These are phyloP conservation scores for Cyberlindnera mrakii DNA, from an alignment of 805 yeast species.

Conservation along the genomic window DNA sequence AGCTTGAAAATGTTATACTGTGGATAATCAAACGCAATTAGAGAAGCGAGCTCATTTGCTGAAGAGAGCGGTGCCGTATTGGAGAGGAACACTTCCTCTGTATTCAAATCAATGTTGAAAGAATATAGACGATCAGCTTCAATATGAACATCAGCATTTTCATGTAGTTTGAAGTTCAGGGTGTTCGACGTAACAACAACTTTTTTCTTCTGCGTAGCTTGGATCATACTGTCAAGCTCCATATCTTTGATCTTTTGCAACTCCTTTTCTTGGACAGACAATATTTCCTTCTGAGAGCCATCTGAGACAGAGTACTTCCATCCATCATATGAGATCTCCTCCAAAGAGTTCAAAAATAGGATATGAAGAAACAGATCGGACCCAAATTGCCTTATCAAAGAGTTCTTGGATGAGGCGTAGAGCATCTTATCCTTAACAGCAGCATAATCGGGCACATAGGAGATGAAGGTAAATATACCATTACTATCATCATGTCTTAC, in stretches of 20 bases:
- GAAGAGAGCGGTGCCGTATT: conserved; percentile 16
- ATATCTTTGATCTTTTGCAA: conserved; percentile 38
- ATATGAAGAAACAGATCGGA: conserved; percentile 32
- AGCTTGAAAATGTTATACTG: conserved; percentile 53
- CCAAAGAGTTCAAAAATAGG: conserved; percentile 27
- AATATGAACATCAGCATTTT: conserved; percentile 25
- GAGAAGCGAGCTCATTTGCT: conserved; percentile 25
- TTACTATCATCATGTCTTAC: conserved; percentile 29
- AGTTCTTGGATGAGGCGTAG: conserved; percentile 84
- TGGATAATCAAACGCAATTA: conserved; percentile 39
- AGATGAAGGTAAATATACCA: conserved; percentile 46
- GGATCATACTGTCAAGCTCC: conserved; percentile 32
- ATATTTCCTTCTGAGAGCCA: conserved; percentile 36
- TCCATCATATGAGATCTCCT: conserved; percentile 36
- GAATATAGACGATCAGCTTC: conserved; percentile 33
- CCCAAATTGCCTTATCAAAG: conserved; percentile 72
- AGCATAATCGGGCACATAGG: conserved; percentile 83
- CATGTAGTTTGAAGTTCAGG: conserved; percentile 21
- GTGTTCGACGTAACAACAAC: conserved; percentile 23
- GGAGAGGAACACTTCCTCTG: conserved; percentile 42
- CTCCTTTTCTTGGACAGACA: conserved; percentile 54
- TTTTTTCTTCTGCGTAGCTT: conserved; percentile 26
- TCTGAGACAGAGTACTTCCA: conserved; percentile 36
- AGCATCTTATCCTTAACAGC: conserved; percentile 84
- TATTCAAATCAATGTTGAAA: conserved; percentile 42